Conservation (phyloP, 352 stramenopile genomes). For the Stephanocyclus meneghinianus region DNA sequence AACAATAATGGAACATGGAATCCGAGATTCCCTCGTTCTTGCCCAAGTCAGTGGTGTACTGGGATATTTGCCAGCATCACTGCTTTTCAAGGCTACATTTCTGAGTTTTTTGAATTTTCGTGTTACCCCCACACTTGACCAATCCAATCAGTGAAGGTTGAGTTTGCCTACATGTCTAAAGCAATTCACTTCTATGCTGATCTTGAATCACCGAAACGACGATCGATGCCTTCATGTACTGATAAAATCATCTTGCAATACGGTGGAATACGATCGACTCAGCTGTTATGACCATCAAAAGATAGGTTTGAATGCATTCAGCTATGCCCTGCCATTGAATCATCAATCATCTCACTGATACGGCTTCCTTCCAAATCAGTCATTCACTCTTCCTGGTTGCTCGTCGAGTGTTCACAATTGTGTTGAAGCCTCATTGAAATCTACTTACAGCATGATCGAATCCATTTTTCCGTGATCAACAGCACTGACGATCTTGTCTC, state of each 20-base stretch:
- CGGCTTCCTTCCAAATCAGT: constrained; percentile 16
- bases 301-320: constrained; percentile 34
- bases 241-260: constrained; percentile 59
- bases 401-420: constrained; percentile 41
- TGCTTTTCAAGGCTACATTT: constrained; percentile 37
- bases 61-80: constrained; percentile 37
- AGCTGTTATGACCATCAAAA: constrained; percentile 47
- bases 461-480: constrained; percentile 29
- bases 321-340: constrained; percentile 50
- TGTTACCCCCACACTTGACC: not conserved
- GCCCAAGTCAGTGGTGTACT: constrained; percentile 13
- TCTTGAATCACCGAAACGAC: constrained; percentile 37
- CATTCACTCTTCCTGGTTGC: constrained; percentile 36
- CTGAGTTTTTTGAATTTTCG: constrained; percentile 55
- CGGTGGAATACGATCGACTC: constrained; percentile 46
- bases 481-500: constrained; percentile 19
- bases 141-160: constrained; percentile 30
- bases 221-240: constrained; percentile 38
- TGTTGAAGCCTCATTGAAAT: constrained; percentile 25
- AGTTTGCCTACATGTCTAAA: constrained; percentile 54
- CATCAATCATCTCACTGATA: constrained; percentile 41
- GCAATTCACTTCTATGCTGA: constrained; percentile 48
- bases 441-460: constrained; percentile 40
- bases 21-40: constrained; percentile 52
- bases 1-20: constrained; percentile 75